Evolutionary conservation across 768 basidiomycete genomes (phyloP), one percentile per base, ranked within the genome.

Genomic region (Kwoniella shandongensis): DNA sequence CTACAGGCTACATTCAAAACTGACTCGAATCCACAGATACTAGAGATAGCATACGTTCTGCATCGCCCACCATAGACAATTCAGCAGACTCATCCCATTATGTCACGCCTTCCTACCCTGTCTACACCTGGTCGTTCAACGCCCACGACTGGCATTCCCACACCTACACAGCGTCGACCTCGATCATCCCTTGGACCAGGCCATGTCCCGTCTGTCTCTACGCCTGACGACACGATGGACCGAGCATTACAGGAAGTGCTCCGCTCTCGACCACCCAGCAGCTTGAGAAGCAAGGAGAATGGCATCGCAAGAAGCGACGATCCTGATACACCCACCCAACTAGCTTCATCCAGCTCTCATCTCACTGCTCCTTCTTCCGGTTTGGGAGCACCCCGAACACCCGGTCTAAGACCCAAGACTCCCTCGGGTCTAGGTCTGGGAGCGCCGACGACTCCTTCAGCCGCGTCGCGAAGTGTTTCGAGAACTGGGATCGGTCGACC

Each of bases 91-190:
- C n/a, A n/a, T 32, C 20, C 18, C 51, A 50, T 4, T 42, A 67
- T 67, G 66, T 72, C 70, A 5, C 64, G 70, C 13, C 49, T 72
- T 7, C 70, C 70, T 1, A 65, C 63, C 5, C 44, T 72, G 2
- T 66, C 70, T n/a, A 72, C 70, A 0, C 70, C 70, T 3, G 56
- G 61, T 29, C 61, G 70, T 2, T 61, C 65, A 27, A 51, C 70
- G 6, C 62, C 70, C 4, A 57, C 61, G 10, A 66, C 73, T 12
- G 69, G 70, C 23, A 68, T 76, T 15, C 74, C 74, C 2, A 76
- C 74, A 3, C 74, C 74, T 6, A 67, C 74, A 2, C 51, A 53
- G 40, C 62, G 66, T 40, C 66, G 70, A 23, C 59, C 65, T 15
- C 59, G 63, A 25, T 68, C 63, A 6, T 69, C 66, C 8, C 68